These are phyloP conservation scores for Protea cynaroides DNA, from an alignment of 164 flowering plant species.

Conservation along the genomic window DNA sequence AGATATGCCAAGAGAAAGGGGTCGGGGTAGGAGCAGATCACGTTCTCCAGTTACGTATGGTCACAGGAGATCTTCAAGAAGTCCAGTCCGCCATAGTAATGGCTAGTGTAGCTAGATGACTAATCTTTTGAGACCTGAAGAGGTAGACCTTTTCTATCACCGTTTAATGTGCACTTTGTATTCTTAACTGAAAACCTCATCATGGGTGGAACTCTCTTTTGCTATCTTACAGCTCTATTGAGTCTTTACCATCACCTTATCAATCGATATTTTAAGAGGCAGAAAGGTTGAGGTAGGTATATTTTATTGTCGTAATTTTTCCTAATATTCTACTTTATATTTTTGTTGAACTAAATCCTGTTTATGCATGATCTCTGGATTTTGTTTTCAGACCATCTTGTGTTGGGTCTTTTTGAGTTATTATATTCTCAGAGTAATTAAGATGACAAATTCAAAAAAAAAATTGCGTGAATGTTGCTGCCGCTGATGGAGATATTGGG, in stretches of 20 bases:
- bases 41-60: constrained; percentile 72
- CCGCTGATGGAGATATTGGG: constrained; percentile 25
- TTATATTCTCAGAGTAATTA: constrained; percentile 16
- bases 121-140: constrained; percentile 32
- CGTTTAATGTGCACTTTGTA: constrained; percentile 32
- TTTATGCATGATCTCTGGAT: constrained; percentile 14
- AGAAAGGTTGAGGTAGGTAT: constrained; percentile 71
- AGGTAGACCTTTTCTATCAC: constrained; percentile 59
- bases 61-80: constrained; percentile 57
- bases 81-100: constrained; percentile 54
- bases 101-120: constrained; percentile 31
- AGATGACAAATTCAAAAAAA: constrained; percentile 18
- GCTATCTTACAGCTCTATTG: constrained; percentile 63
- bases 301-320: constrained; percentile 27
- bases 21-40: constrained; percentile 58
- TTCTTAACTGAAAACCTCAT: constrained; percentile 25
- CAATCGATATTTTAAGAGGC: constrained; percentile 44
- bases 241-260: constrained; percentile 50
- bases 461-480: constrained; percentile 25
- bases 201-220: constrained; percentile 42
- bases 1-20: constrained; percentile 18
- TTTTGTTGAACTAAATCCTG: constrained; percentile 16
- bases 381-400: constrained; percentile 11
- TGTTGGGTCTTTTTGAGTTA: constrained; percentile 9
- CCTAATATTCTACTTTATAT: constrained; percentile 5